These are phyloP conservation scores for Microbotryum intermedium DNA, from an alignment of 1,284 basidiomycete genomes.

Conservation along the genomic window DNA sequence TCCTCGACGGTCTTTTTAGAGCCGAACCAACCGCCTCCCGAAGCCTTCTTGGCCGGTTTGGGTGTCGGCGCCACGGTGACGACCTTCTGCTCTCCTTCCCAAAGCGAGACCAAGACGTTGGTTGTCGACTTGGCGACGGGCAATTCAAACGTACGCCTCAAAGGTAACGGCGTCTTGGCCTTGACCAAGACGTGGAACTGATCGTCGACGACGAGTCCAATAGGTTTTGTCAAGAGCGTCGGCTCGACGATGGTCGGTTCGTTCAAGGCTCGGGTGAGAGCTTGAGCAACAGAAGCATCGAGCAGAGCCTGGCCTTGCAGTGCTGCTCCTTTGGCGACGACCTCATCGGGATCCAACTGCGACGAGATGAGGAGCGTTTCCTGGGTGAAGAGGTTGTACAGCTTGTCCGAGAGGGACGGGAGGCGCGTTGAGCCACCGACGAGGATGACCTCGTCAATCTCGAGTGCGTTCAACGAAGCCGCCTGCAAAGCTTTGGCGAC, in stretches of 20 bases:
- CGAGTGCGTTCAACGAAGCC: constrained; percentile 61
- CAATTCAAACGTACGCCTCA: constrained; percentile 62
- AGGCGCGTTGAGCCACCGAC: constrained; percentile 80
- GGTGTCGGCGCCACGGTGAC: constrained; percentile 12
- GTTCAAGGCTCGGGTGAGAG: constrained; percentile 47
- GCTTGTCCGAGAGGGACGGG: constrained; percentile 69
- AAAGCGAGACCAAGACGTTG: constrained; percentile 66
- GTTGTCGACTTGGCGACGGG: constrained; percentile 54
- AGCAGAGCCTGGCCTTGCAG: constrained; percentile 69
- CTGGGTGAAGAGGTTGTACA: constrained; percentile 63
- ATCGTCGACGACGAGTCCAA: constrained; percentile 65
- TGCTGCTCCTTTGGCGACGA: constrained; percentile 80
- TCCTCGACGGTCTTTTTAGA: constrained; percentile 32
- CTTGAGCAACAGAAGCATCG: constrained; percentile 17
- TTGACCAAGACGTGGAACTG: constrained; percentile 40
- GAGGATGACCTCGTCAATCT: constrained; percentile 83
- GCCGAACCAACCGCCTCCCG: constrained; percentile 7
- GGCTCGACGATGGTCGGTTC: constrained; percentile 45
- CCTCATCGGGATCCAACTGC: constrained; percentile 74
- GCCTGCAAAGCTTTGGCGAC: constrained; percentile 55
- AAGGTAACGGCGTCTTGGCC: constrained; percentile 41
- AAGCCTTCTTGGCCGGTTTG: constrained; percentile 18
- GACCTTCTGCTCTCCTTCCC: constrained; percentile 60
- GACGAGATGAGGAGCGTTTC: constrained; percentile 47
- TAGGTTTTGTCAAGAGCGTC: constrained; percentile 55